Evolutionary conservation across 371 early-diverging fungal genomes (phyloP), one percentile per base, ranked within the genome.

Genomic region (Mucor ambiguus): DNA sequence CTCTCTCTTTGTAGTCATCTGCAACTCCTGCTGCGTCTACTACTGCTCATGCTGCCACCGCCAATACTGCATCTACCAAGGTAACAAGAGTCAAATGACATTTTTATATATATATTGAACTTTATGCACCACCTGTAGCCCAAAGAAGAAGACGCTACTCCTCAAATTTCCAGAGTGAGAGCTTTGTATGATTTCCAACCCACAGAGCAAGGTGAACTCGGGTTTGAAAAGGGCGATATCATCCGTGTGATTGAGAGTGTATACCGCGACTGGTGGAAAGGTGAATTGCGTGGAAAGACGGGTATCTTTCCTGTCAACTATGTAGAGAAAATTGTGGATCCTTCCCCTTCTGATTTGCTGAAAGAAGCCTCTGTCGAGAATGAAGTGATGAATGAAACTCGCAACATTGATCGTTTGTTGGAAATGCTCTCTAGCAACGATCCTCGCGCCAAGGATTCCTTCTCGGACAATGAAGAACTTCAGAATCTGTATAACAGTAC

Each of bases 221-320:
- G 89, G 14, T 89, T 96, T 63, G 81, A 83, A 38, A 85, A 88
- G 57, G 93, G 91, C 26, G 94, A 95, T 65, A 84, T 95, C 56
- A 86, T 94, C 48, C 84, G 86, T 30, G 95, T 96, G 3, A 72
- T 91, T 66, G 95, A 95, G 38, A 91, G 89, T 49, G 91, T 93
- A 0, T 95, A 92, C 69, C 85, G 90, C 64, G 95, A 95, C 67
- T 96, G 96, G 96, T 96, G 95, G 95, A 92, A 92, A 73, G 96
- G 95, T 11, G 90, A 90, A 67, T 68, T 88, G 29, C 76, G 82
- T 43, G 92, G 92, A 32, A 81, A 82, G 33, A 83, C 86, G 24
- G 96, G 96, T 14, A 91, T 96, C 60, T 94, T 96, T 69, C 96
- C 96, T 22, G 85, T 90, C 12, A 95, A 95, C 70, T 95, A 96